A percentile compares a stretch with the other conserved stretches of the same genome.
Evolutionary conservation across 352 stramenopile genomes (phyloP).

Genomic region (Peronosclerospora sorghi): DNA sequence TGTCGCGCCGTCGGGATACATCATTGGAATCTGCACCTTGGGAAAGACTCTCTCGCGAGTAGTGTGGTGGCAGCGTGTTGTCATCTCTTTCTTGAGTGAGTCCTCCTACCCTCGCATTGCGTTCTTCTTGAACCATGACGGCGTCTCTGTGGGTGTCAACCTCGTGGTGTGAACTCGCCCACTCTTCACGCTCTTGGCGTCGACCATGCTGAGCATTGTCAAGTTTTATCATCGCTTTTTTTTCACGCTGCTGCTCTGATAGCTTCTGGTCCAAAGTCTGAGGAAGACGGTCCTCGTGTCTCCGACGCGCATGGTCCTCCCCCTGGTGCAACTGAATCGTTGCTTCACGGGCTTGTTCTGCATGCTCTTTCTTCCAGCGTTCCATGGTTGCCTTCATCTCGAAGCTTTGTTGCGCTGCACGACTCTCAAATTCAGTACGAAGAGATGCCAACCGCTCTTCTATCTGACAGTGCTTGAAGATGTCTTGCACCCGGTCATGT

Average conservation of each 20-base stretch:
- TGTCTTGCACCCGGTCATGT: constrained; percentile 41
- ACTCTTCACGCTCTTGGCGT: constrained; percentile 15
- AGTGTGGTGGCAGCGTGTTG: no score
- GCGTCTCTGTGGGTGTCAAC: constrained; percentile 11
- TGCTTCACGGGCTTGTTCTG: constrained; percentile 25
- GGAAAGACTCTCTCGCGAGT: not conserved
- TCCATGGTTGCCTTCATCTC: constrained; percentile 59
- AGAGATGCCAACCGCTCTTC: constrained; percentile 57
- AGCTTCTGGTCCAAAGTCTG: constrained; percentile 43
- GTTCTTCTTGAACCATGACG: not conserved
- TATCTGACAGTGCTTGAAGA: constrained; percentile 50
- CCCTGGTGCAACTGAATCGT: constrained; percentile 24
- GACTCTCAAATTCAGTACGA: constrained; percentile 58
- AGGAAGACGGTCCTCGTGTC: constrained; percentile 44
- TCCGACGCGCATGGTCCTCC: constrained; percentile 33
- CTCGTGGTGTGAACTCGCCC: constrained; percentile 20
- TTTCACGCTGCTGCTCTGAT: constrained; percentile 24
- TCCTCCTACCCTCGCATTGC: no score
- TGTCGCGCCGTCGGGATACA: not conserved
- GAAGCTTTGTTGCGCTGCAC: constrained; percentile 53
- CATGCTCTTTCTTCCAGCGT: constrained; percentile 62
- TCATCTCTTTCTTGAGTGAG: no score
- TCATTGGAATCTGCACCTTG: constrained; percentile 1
- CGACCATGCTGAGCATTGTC: constrained; percentile 24
- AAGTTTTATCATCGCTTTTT: constrained; percentile 35